Percentiles rank a stretch among this genome's conserved stretches.
phyloP scores from a whole-genome alignment of 345 rosid species.

The Salix purpurea region DNA sequence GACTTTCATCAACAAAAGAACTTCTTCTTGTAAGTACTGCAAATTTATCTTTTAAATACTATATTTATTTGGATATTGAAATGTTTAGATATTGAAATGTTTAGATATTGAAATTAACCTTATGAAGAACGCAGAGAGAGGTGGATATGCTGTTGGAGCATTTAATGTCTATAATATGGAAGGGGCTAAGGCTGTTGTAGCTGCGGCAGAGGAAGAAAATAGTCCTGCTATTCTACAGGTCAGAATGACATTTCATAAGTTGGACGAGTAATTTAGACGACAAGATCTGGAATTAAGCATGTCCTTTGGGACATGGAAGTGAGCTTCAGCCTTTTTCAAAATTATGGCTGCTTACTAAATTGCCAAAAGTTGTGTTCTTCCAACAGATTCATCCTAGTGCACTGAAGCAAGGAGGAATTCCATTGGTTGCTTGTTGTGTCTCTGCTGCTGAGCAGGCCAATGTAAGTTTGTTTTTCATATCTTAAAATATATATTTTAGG shows the following conservation, averaged over 20 bases:
- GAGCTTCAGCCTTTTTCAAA: neutral
- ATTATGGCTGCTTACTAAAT: neutral
- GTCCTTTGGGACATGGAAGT: neutral
- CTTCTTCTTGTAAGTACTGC: too few relatives aligned
- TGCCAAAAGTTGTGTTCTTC: neutral
- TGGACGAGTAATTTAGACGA: too few relatives aligned
- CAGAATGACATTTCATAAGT: neutral
- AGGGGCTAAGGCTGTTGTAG: conserved; percentile 89
- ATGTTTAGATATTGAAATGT: conserved; percentile 8
- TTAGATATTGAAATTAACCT: conserved; percentile 24
- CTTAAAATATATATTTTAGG: too few relatives aligned
- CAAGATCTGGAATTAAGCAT: too few relatives aligned
- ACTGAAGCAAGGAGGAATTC: too few relatives aligned
- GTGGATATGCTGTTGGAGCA: conserved; percentile 92
- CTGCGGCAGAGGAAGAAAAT: conserved; percentile 91
- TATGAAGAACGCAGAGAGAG: conserved; percentile 73
- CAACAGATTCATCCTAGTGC: too few relatives aligned
- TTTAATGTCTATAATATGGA: conserved; percentile 93
- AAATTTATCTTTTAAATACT: neutral
- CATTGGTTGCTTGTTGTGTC: too few relatives aligned
- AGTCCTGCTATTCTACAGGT: conserved; percentile 98
- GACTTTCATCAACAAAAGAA: too few relatives aligned
- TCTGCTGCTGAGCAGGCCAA: too few relatives aligned
- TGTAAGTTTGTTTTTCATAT: too few relatives aligned
- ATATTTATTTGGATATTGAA: conserved; percentile 8